These are phyloP conservation scores for Pichia sporocuriosa DNA, from an alignment of 805 yeast genomes.

Conservation along the genomic window DNA sequence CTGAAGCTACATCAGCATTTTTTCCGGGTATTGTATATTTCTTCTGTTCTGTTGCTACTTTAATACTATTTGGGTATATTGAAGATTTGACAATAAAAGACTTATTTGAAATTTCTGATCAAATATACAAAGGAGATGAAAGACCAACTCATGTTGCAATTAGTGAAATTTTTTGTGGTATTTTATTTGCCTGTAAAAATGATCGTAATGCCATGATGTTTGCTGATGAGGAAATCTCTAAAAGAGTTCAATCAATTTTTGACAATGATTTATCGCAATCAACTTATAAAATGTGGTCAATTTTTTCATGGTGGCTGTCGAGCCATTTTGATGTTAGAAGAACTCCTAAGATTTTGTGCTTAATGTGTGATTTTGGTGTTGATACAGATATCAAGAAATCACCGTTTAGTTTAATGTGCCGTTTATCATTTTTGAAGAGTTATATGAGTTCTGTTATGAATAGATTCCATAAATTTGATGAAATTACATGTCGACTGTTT, in stretches of 20 bases:
- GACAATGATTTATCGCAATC: conserved; percentile 65
- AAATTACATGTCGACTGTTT: conserved; percentile 38
- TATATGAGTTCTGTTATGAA: conserved; percentile 23
- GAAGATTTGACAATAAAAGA: conserved; percentile 43
- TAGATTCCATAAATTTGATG: conserved; percentile 44
- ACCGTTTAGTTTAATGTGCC: conserved; percentile 58
- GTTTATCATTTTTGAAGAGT: conserved; percentile 49
- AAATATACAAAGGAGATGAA: conserved; percentile 55
- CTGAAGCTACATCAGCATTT: conserved; percentile 62
- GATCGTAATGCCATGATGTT: conserved; percentile 24
- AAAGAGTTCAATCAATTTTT: conserved; percentile 41
- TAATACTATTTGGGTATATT: conserved; percentile 40
- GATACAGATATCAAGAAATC: conserved; percentile 44
- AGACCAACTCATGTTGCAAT: conserved; percentile 69
- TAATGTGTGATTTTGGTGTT: conserved; percentile 41
- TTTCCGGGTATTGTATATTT: conserved; percentile 59
- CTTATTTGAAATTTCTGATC: conserved; percentile 42
- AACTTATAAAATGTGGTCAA: conserved; percentile 64
- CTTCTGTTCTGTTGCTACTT: conserved; percentile 41
- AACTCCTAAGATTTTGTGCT: conserved; percentile 42
- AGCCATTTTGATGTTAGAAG: conserved; percentile 62
- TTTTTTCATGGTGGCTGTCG: conserved; percentile 70
- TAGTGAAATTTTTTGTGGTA: conserved; percentile 64
- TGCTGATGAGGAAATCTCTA: conserved; percentile 42
- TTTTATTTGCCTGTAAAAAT: conserved; percentile 45